Evolutionary conservation across 2,329 filamentous ascomycete species (phyloP), one percentile per base, ranked within the genome.

Genomic region (Fusarium brevicatenulatum): DNA sequence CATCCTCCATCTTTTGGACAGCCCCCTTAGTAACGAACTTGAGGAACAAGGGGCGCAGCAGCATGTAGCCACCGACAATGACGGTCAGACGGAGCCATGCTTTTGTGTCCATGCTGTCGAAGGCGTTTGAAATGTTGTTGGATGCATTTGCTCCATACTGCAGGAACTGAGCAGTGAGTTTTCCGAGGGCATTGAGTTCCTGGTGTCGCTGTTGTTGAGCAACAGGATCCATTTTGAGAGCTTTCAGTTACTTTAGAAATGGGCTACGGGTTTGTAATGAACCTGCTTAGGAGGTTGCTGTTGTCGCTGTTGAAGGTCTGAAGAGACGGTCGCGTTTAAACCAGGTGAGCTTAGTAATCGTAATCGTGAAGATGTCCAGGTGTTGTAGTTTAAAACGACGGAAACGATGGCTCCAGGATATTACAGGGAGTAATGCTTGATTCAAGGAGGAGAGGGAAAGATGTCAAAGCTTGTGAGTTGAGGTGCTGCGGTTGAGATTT

Each of bases 41-140:
- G 77, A 95, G 86, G 57, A 95, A 81, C 80, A 94, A 94, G 0
- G 93, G 93, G 2, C 94, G 90, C 30, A 94, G 77, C 58, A 96
- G 87, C 72, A 91, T 79, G 84, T 95, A 97, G 62, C 89, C 91
- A 77, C 93, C 89, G 25, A 94, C 88, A 69, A 94, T 88, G 73
- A 90, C 86, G 74, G 94, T 82, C 65, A 96, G 86, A 53, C 93
- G 92, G 76, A 96, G 86, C 85, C 87, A 90, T 46, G 86, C 83
- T 74, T 89, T 82, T 16, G 80, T 77, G 3, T 85, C 83, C 85
- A 91, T 86, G 69, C 81, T 83, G 70, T 82, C 81, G 71, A 91
- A 85, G 30, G 86, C 84, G 37, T 82, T 77, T 60, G 81, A 77
- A 23, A 90, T 60, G 78, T 91, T 91, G 80, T 81, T 86, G 61